Percentiles rank a stretch among this genome's conserved stretches.
Conservation (phyloP, 208 protist species). For the Crithidia fasciculata region DNA sequence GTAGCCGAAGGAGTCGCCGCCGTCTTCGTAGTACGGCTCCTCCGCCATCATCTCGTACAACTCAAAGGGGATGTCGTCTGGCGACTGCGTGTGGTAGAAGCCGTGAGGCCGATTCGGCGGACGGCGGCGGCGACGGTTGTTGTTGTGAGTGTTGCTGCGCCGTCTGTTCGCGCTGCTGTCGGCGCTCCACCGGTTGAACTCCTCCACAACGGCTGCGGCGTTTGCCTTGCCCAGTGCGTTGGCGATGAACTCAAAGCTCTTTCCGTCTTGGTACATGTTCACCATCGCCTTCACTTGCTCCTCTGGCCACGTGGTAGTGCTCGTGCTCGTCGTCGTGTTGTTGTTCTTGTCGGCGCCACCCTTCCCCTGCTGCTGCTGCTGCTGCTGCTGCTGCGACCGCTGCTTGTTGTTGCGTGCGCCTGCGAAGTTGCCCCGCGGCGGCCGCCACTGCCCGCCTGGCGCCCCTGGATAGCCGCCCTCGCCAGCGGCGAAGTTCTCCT, state of each 20-base stretch:
- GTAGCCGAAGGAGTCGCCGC: conserved; percentile 63
- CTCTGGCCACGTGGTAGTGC: conserved; percentile 70
- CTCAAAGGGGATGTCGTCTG: conserved; percentile 62
- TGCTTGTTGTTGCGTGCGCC: conserved; percentile 9
- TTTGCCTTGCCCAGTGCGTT: conserved; percentile 79
- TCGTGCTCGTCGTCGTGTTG: conserved; percentile 25
- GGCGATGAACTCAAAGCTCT: conserved; percentile 92
- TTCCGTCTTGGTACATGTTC: conserved; percentile 92
- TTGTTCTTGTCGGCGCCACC: conserved; percentile 10
- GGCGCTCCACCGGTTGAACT: conserved; percentile 88
- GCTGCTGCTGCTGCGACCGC: conserved; percentile 9
- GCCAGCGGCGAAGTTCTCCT: conserved; percentile 35
- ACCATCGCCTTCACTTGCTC: conserved; percentile 77
- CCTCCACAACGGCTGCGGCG: conserved; percentile 59
- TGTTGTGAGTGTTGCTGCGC: neutral
- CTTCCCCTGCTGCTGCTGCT: conserved; percentile 19
- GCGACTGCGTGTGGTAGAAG: conserved; percentile 80
- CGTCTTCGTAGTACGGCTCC: conserved; percentile 37
- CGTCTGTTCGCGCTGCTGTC: conserved; percentile 39
- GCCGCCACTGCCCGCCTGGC: conserved; percentile 12
- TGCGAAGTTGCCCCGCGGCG: conserved; percentile 9
- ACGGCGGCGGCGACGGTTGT: conserved; percentile 18
- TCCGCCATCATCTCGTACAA: conserved; percentile 59
- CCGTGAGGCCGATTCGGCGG: conserved; percentile 12
- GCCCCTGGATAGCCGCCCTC: conserved; percentile 17